Base-by-base conservation (phyloP, 2,329 filamentous ascomycete genomes). In the Myriosclerotinia duriaeana region DNA sequence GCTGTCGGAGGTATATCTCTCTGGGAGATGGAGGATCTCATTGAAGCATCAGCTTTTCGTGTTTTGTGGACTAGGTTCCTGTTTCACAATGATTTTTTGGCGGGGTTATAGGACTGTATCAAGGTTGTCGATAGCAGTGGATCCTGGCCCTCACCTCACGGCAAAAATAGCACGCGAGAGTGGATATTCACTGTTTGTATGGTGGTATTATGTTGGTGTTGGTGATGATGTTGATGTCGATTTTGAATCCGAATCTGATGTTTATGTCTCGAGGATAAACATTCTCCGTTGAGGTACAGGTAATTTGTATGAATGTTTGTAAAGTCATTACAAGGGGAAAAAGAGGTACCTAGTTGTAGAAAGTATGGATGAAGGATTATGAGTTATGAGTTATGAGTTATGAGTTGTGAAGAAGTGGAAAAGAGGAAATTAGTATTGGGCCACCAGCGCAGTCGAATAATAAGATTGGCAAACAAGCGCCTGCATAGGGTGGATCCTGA, bases 51-150 rank as follows among this genome's bases (percentile, higher is more conserved):
- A 67, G 68, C 70, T 67, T 64, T 70, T 71, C 68, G 65, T 61
- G 64, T 67, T 61, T 68, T 64, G 67, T 59, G 68, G 69, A 71
- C 64, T 50, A 65, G 66, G 68, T 69, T 68, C 69, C 68, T 64
- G 73, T 74, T 75, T 74, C 71, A 73, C 64, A 67, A 72, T 69
- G 70, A 68, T 70, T 59, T 72, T 70, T 74, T 70, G 74, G 71
- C 72, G 72, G 72, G 72, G 71, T 69, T 54, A 69, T 67, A 67
- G 68, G 64, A 66, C 64, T 74, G 72, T 72, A 67, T 67, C 72
- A 68, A 74, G 74, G 71, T 73, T 72, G 70, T 66, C 67, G 67
- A 72, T 71, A 72, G 68, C 65, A 69, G 70, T 69, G 65, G 65
- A 68, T 69, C 68, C 71, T 70, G 54, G 72, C 60, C 66, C 50